Conservation (phyloP, 345 rosid genomes). For the Theobroma cacao region DNA sequence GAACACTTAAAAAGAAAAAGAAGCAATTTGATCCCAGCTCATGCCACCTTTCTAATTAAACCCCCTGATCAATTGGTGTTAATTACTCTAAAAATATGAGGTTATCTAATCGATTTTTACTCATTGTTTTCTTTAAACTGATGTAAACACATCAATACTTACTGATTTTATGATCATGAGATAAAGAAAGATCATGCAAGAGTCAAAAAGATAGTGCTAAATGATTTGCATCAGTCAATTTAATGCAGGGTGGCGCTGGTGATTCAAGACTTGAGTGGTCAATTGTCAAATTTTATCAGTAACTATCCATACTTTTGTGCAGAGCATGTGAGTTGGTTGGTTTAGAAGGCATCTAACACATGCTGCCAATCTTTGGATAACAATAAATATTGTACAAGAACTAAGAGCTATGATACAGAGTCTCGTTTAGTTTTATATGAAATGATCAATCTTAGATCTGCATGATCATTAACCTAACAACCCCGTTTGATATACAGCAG, state of each 20-base stretch:
- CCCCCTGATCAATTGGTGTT: neutral
- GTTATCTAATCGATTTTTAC: neutral
- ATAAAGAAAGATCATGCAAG: neutral
- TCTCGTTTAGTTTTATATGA: neutral
- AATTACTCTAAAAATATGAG: neutral
- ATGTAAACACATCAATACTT: neutral
- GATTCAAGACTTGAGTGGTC: neutral
- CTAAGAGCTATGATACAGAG: conserved; percentile 1
- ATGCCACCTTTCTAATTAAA: too few relatives aligned
- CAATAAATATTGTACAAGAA: conserved; percentile 7
- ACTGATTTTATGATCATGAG: neutral
- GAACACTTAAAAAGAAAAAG: too few relatives aligned
- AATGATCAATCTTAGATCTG: conserved; percentile 28
- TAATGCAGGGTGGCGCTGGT: neutral
- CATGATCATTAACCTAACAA: conserved; percentile 31
- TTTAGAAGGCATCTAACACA: conserved; percentile 36
- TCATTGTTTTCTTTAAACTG: neutral
- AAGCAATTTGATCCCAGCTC: too few relatives aligned
- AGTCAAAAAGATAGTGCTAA: neutral
- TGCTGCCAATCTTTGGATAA: conserved; percentile 22
- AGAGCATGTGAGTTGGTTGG: conserved; percentile 36
- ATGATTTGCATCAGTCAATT: neutral
- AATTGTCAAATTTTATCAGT: neutral
- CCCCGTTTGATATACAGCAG: conserved; percentile 8
- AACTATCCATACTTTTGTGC: neutral